These are phyloP conservation scores for Aspergillus funiculosus DNA, from an alignment of 495 filamentous ascomycete genomes.

Conservation along the genomic window DNA sequence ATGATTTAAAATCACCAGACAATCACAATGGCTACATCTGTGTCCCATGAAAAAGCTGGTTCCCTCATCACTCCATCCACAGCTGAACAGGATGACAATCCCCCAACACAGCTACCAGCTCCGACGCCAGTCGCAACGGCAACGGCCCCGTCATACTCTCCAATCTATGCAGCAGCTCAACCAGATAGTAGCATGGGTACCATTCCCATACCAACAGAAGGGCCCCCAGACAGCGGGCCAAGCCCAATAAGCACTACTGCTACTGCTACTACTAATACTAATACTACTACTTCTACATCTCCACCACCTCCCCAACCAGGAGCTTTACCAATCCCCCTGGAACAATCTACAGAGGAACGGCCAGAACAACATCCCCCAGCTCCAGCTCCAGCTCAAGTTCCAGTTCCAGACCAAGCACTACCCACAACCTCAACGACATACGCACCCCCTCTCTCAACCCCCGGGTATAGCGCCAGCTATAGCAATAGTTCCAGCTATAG, in stretches of 20 bases:
- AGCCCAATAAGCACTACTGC: slow-evolving; percentile 33
- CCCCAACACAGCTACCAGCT: slow-evolving; percentile 35
- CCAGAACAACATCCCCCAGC: slow-evolving; percentile 6
- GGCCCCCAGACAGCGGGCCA: too few species aligned
- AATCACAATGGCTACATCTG: slow-evolving; percentile 44
- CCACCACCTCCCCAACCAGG: slow-evolving; percentile 16
- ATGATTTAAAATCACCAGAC: too few species aligned
- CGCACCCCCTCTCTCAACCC: slow-evolving; percentile 13
- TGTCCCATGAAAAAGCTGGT: slow-evolving; percentile 51
- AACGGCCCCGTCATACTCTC: slow-evolving; percentile 35
- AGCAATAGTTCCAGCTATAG: slow-evolving; percentile 31
- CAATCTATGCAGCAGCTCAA: slow-evolving; percentile 44
- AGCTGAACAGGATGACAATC: slow-evolving; percentile 17
- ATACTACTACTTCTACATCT: slow-evolving; percentile 9
- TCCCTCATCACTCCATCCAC: not conserved
- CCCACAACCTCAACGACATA: slow-evolving; percentile 32
- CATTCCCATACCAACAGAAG: too few species aligned
- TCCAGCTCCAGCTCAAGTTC: slow-evolving; percentile 14
- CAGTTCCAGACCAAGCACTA: slow-evolving; percentile 21
- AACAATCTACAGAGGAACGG: not conserved
- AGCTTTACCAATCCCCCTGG: not conserved
- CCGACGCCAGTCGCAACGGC: slow-evolving; percentile 26
- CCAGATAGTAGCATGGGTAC: too few species aligned
- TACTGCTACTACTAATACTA: slow-evolving; percentile 48
- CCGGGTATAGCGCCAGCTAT: slow-evolving; percentile 7